A percentile compares a stretch with the other conserved stretches of the same genome.
These are phyloP conservation scores for Xylaria castorea DNA, from an alignment of 495 filamentous ascomycete species.

Conservation along the genomic window DNA sequence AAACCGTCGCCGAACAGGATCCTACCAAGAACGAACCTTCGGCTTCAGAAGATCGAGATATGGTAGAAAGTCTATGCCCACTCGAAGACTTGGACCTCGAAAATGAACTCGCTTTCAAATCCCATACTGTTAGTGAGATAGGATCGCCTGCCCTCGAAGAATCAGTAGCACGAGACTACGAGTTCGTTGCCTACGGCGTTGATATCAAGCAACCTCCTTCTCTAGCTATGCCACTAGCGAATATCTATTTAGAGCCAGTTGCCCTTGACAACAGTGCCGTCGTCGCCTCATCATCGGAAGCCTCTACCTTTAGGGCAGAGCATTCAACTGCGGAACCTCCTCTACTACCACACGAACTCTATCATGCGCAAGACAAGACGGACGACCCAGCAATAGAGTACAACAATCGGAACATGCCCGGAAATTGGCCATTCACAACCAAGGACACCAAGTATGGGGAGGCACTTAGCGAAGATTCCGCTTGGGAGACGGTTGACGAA, in stretches of 20 bases:
- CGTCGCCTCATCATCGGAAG: not conserved
- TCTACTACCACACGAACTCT: not conserved
- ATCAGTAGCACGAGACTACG: not conserved
- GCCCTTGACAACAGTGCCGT: not conserved
- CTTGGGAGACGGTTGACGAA: slow-evolving; percentile 21
- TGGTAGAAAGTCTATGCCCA: not conserved
- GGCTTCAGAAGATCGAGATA: not conserved
- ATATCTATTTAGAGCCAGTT: not conserved
- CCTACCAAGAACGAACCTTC: not conserved
- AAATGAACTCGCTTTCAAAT: not conserved
- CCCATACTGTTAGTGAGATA: not conserved
- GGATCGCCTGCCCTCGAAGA: not conserved
- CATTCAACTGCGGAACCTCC: not conserved
- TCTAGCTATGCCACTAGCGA: not conserved
- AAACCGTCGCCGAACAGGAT: not conserved
- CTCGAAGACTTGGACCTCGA: not conserved
- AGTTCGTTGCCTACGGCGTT: not conserved
- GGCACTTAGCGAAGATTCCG: not conserved
- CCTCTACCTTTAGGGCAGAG: not conserved
- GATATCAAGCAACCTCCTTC: not conserved
- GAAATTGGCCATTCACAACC: not conserved
- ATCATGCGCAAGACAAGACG: not conserved
- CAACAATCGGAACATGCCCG: not conserved
- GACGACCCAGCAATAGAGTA: not conserved
- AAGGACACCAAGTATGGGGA: not conserved